Evolutionary conservation across 2,329 filamentous ascomycete genomes (phyloP), one percentile per base, ranked within the genome.

Genomic region (Fusarium sp.): DNA sequence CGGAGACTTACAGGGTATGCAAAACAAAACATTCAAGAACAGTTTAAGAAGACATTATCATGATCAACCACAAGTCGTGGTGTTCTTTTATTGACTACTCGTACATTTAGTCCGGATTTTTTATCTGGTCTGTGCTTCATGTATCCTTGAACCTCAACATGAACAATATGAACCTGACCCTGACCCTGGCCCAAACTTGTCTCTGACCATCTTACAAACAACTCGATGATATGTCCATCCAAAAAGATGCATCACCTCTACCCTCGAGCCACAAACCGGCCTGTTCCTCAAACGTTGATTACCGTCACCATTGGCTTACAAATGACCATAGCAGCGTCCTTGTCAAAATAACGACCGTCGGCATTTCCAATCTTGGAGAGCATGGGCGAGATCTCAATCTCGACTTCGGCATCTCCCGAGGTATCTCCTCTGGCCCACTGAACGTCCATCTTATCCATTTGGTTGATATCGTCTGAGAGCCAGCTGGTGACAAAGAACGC

Each of bases 351-450:
- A 9, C 39, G 19, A 2, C 67, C 67, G 33, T 70, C 64, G 4
- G 49, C 67, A 3, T 71, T 52, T 13, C 67, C 67, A 15, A 65
- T 43, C 31, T 70, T 70, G 13, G 17, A n/a, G 22, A 70, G 51
- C 49, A 31, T 46, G 5, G 67, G 67, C 9, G 67, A 53, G 24
- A 70, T 49, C n/a, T 57, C 9, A n/a, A 68, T 14, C 3, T 64
- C 67, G 21, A 69, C 13, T 10, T 33, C 14, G 7, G 33, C 28
- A 1, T 57, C 22, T 19, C 45, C 53, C 5, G n/a, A 17, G 9
- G 6, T 5, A 3, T 58, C 11, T 14, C 67, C 67, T 26, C 36
- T 15, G 2, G 13, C 45, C 21, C 14, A 15, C 22, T 22, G 24
- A 11, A 70, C 15, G 11, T 61, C 49, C n/a, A 65, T 8, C 17